Evolutionary conservation across 1,284 basidiomycete genomes (phyloP), one percentile per base, ranked within the genome.

Genomic region (Takashimella tepidaria): DNA sequence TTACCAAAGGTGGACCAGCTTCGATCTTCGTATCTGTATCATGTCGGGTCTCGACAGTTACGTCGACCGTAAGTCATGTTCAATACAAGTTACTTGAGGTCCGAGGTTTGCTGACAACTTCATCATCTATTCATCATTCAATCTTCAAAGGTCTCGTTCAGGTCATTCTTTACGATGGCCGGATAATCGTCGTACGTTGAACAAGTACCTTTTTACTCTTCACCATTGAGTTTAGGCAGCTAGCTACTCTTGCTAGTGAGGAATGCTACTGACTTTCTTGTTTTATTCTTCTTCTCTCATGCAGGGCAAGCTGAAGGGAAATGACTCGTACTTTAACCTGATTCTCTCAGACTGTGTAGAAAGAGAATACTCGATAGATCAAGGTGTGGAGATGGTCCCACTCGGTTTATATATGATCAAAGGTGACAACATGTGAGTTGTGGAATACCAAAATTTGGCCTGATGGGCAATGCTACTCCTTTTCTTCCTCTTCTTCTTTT

Each of bases 391-490:
- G 76, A 92, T 97, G 79, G 85, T 95, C 11, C 88, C 91, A 0
- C 79, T 98, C n/a, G 95, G 95, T 1, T 79, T 98, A 46, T 98
- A 98, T 75, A 84, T 99, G 62, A 88, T 98, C 66, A 90, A 97
- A 69, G 95, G 95, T 2, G 95, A 98, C 70, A 93, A 95, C 80
- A 92, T 96, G 95, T 97, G 58, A 67, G 81, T 77, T 3, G 1
- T 27, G 23, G 11, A n/a, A n/a, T n/a, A n/a, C n/a, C n/a, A n/a
- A n/a, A n/a, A n/a, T n/a, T n/a, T n/a, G n/a, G n/a, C n/a, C 40
- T 48, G 44, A 40, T 37, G 23, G 31, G 8, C 31, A 8, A 37
- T 37, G 10, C 31, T 16, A 8, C 31, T 37, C 31, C 8, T 37
- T 37, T 47, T 20, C 10, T 31, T 53, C 40, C 51, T 54, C 6